Evolutionary conservation across 2,329 filamentous ascomycete species (phyloP).

Genomic region (Fusarium protoensiforme): DNA sequence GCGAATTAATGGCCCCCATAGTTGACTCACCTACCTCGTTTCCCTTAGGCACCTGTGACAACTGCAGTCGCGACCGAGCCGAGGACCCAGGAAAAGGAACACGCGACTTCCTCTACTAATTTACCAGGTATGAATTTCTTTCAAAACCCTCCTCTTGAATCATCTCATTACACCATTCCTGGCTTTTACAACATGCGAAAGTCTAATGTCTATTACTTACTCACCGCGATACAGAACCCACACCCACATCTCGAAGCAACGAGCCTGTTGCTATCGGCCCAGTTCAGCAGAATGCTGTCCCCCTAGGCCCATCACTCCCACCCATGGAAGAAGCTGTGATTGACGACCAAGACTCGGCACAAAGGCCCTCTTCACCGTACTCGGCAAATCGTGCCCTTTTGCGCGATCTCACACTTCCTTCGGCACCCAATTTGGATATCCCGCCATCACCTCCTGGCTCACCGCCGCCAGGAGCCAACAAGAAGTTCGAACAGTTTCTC

Average conservation of each 20-base stretch:
- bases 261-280: constrained; percentile 42
- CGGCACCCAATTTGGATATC: constrained; percentile 77
- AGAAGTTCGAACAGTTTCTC: constrained; percentile 80
- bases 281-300: constrained; percentile 44
- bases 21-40: constrained; percentile 4
- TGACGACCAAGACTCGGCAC: constrained; percentile 34
- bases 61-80: not conserved
- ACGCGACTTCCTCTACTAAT: not conserved
- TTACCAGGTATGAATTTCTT: constrained; percentile 8
- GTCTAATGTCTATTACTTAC: not conserved
- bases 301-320: constrained; percentile 55
- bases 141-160: not conserved
- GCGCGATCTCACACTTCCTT: constrained; percentile 79
- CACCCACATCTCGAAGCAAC: constrained; percentile 4
- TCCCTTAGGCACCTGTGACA: constrained; percentile 10
- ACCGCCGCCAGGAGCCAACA: constrained; percentile 62
- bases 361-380: constrained; percentile 71
- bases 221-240: constrained; percentile 6
- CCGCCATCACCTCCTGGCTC: constrained; percentile 77
- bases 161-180: not conserved
- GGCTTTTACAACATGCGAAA: not conserved
- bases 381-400: constrained; percentile 71
- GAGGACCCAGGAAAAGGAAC: constrained; percentile 3
- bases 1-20: not conserved
- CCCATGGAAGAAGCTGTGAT: constrained; percentile 39